phyloP scores from a whole-genome alignment of 2,329 filamentous ascomycete genomes.

The Ceratocystis variospora region DNA sequence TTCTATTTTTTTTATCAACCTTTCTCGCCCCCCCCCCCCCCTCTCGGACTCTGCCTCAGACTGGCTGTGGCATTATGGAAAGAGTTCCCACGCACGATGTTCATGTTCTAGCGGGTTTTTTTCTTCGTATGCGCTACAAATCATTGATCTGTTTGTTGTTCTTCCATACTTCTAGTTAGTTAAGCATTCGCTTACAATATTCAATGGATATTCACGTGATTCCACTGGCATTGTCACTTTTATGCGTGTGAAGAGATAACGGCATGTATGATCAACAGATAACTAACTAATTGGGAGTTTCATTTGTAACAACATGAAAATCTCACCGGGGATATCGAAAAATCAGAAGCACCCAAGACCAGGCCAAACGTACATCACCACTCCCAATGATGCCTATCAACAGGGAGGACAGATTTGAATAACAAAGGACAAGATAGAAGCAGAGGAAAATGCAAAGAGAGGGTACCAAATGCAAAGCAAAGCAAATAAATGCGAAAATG shows the following conservation, averaged over 20 bases:
- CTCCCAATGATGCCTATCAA: not conserved
- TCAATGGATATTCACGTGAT: not conserved
- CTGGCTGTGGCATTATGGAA: constrained; percentile 5
- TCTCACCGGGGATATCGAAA: constrained; percentile 14
- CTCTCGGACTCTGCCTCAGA: not conserved
- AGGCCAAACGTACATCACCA: not conserved
- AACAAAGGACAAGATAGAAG: constrained; percentile 10
- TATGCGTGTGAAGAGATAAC: not conserved
- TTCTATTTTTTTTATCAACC: not conserved
- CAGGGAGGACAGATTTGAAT: constrained; percentile 5
- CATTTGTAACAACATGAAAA: constrained; percentile 10
- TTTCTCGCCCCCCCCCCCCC: not conserved
- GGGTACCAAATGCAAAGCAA: not conserved
- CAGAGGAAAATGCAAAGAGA: constrained; percentile 1
- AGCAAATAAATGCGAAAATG: not conserved
- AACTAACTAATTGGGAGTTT: constrained; percentile 13
- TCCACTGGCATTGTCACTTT: not conserved
- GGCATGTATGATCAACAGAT: not conserved
- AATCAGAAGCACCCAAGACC: not conserved
- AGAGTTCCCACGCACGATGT: constrained; percentile 4
- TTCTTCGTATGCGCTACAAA: not conserved
- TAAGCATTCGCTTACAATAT: not conserved
- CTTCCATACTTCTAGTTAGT: not conserved
- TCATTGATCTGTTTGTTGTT: not conserved
- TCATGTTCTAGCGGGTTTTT: constrained; percentile 6